Evolutionary conservation across 169 alveolate genomes (phyloP).

Genomic region (Theileria parva): DNA sequence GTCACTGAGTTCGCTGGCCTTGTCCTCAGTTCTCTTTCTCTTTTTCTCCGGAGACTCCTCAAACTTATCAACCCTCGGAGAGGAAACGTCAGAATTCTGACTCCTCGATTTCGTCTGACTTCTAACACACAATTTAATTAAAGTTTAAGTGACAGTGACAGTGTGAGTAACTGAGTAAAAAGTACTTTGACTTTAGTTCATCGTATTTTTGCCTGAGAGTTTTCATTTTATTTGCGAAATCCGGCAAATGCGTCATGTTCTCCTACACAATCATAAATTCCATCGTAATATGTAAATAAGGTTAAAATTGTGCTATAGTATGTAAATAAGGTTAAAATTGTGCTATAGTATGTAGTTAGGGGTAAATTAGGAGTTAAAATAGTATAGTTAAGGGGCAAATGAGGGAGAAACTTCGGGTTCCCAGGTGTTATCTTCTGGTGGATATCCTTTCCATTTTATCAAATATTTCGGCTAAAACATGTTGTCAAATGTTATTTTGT

Average conservation of each 20-base stretch:
- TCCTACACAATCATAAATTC: conserved; percentile 6
- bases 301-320: neutral
- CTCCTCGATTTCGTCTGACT: neutral
- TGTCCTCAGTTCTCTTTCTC: neutral
- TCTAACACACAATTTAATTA: neutral
- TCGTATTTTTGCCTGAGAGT: conserved; percentile 40
- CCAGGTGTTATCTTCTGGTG: conserved; percentile 79
- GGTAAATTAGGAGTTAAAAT: no score
- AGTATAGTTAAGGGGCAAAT: neutral
- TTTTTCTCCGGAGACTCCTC: conserved; percentile 3
- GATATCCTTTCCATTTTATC: conserved; percentile 79
- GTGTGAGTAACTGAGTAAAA: neutral
- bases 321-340: neutral
- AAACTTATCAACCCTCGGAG: neutral
- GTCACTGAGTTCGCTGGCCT: neutral
- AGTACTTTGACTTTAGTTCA: neutral
- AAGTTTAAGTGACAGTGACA: neutral
- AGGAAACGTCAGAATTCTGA: neutral
- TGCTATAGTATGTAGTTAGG: neutral
- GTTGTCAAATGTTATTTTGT: neutral
- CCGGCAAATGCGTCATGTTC: conserved; percentile 57
- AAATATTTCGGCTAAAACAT: conserved; percentile 50
- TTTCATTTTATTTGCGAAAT: conserved; percentile 52
- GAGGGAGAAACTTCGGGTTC: conserved; percentile 70
- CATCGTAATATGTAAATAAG: no score